Base-by-base conservation (phyloP, 2,329 filamentous ascomycete species). In the Paraphaeosphaeria sporulosa region DNA sequence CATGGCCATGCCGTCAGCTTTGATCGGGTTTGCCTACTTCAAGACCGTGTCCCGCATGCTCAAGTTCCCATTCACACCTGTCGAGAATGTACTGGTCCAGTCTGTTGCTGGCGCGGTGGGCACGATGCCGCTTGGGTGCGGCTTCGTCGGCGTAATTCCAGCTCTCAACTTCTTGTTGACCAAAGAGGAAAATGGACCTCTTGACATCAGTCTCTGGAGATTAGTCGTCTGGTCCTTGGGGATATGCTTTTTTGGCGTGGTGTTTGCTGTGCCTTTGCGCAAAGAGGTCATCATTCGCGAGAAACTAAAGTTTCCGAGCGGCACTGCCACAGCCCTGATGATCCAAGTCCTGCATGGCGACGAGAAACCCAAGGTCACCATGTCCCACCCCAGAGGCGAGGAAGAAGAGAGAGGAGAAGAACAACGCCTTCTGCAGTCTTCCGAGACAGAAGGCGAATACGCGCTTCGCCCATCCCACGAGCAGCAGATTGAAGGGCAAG, bases 71-170 rank as follows among this genome's bases (percentile, higher is more conserved):
- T 99, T 99, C 71, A 93, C 91, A 4, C 94, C 95, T 0, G 91
- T 98, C 12, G 94, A 99, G 79, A 99, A 99, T 76, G 95, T 99
- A 4, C 84, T 99, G 23, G 91, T 99, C 12, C 95, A 99, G 80
- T 97, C 93, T 0, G 95, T 99, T 4, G 94, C 95, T 1, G 94
- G 95, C 12, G 92, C 92, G 17, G 96, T 98, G 78, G 95, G 94
- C 0, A 96, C 96, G 5, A 98, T 98, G 93, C 95, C 95, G 0
- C 81, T 99, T 12, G 94, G 94, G 0, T 96, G 94, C 70, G 95
- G 95, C 1, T 97, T 98, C 73, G 94, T 98, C 19, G 94, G 94
- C 5, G 94, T 98, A 9, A 89, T 98, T 62, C 95, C 95, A 1
- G 94, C 94, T 0, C 85, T 99, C 82, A 92, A 97, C 72, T 97